Base-by-base conservation (phyloP, 768 basidiomycete species). In the Kwoniella bestiolae region DNA sequence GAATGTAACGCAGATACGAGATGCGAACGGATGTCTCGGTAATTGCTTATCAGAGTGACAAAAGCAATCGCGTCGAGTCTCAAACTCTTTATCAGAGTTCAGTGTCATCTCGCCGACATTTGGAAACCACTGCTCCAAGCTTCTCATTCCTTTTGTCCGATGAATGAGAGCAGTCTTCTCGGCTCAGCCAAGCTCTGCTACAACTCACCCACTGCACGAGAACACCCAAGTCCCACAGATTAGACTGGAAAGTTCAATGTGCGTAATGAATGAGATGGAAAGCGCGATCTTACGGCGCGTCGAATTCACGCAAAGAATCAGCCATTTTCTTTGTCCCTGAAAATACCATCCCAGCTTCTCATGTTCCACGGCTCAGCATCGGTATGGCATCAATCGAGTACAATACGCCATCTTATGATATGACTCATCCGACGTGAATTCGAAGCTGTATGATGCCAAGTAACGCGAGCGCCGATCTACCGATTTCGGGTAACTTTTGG, bases 401-500 rank as follows among this genome's bases (percentile, higher is more conserved):
- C 12, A 11, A 26, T 28, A 46, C 63, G 63, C 63, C 63, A 65
- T 65, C 63, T 65, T 59, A 26, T 53, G 63, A 65, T 53, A 58
- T 59, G 23, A 23, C 45, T 44, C 56, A 35, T 28, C 31, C 34
- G 26, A 44, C 26, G 34, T 32, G 44, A 32, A 16, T 34, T 9
- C 3, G 29, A 21, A 9, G n/a, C 12, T n/a, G 26, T n/a, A 11
- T 50, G 2, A 29, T 55, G 61, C 61, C 61, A 63, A 63, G 62
- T 63, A 63, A 63, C 62, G 62, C 55, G 44, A 55, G 38, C 50
- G 60, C 51, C 60, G 50, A 62, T 62, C 60, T 62, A 63, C 52
- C 61, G 52, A 63, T 63, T 46, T 63, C 61, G 61, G 60, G 60
- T 61, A 61, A 61, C 50, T 61, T 61, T 61, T 44, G 11, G 16